Evolutionary conservation across 192 early-diverging fungal genomes (phyloP), one percentile per base, ranked within the genome.

Genomic region (Chytriomyces sp.): DNA sequence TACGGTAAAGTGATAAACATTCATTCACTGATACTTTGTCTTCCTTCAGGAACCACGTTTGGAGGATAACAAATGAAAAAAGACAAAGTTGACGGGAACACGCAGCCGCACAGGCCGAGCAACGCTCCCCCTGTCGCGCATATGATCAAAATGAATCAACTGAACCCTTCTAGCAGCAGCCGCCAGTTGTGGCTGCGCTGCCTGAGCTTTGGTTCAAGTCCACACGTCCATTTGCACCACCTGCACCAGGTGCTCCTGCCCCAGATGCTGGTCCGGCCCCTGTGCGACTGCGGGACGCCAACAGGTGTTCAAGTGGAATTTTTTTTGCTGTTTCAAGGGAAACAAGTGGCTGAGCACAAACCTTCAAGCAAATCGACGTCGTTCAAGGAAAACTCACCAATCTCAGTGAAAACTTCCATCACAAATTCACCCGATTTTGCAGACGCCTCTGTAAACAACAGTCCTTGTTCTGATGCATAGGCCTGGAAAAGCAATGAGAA

Each of bases 351-450:
- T 45, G 26, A n/a, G 53, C 57, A 71, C 8, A 18, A 47, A 53
- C n/a, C 20, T 11, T 8, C 70, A 72, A 20, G 16, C 43, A 18
- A 28, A 66, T 28, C 6, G 18, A 79, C 16, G 53, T 20, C 20
- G 53, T 13, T 57, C 35, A 66, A 43, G 61, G 3, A 18, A 35
- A 18, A 67, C 76, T 23, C 67, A 88, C 87, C 91, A 84, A 98
- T 94, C 78, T 98, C 95, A 45, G 91, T 96, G 78, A 97, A 97
- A 20, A 96, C 91, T 71, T 96, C 91, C 44, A 91, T 88, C 4
- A 98, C 94, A 60, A 90, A 91, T 49, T 92, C 88, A 5, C 95
- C 94, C 2, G 91, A 90, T 82, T 94, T 94, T 60, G 97, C 92
- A 26, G 88, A 91, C 45, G 97, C 94, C 86, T 99, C 95, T 75